Conservation (phyloP, 176 grass and related monocot genomes). For the Carex scoparia region DNA sequence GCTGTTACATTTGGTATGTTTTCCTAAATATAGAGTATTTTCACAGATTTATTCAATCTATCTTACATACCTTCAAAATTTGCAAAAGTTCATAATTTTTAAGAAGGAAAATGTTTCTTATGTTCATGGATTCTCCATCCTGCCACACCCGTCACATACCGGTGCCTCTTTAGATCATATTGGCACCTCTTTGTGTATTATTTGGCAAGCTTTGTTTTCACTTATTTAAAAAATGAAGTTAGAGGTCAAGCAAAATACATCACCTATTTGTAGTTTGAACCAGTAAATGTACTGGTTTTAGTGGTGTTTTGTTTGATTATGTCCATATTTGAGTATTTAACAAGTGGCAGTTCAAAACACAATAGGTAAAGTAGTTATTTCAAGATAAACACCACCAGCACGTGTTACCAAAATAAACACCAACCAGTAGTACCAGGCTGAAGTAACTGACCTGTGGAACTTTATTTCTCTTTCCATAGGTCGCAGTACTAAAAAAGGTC, state of each 20-base stretch:
- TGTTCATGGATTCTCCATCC: background rate
- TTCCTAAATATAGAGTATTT: slow-evolving; percentile 39
- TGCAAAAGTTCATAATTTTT: background rate
- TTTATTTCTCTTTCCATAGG: slow-evolving; percentile 85
- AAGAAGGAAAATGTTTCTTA: background rate
- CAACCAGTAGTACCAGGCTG: background rate
- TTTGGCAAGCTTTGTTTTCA: background rate
- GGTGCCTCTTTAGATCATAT: background rate
- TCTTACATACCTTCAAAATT: background rate
- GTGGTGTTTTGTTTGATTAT: background rate
- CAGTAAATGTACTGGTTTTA: background rate
- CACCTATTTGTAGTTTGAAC: background rate
- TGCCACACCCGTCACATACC: background rate
- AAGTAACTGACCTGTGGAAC: slow-evolving; percentile 71
- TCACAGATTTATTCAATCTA: background rate
- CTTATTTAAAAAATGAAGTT: background rate
- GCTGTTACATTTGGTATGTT: slow-evolving; percentile 74
- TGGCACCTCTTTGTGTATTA: background rate
- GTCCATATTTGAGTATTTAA: background rate
- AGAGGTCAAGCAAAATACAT: background rate
- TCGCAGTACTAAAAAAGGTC: slow-evolving; percentile 88
- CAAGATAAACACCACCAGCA: background rate
- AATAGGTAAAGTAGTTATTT: background rate
- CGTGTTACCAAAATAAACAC: too few species aligned
- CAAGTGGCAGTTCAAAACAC: background rate